Evolutionary conservation across 257 asterid genomes (phyloP).

Genomic region (Fraxinus americana): DNA sequence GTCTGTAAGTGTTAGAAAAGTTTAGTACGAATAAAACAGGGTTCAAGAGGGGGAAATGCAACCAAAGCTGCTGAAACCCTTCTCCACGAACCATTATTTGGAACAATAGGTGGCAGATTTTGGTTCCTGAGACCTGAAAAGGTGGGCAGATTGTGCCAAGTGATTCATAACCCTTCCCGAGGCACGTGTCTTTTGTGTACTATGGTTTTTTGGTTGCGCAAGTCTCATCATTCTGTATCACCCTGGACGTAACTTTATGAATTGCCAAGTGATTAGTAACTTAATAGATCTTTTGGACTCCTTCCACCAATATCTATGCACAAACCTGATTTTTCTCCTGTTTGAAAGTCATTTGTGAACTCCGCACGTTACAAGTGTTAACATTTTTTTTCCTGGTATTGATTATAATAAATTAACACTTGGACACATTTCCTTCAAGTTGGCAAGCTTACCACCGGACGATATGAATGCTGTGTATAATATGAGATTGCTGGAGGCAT

Average conservation of each 20-base stretch:
- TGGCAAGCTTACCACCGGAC: constrained; percentile 81
- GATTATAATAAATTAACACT: constrained; percentile 16
- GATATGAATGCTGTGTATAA: constrained; percentile 90
- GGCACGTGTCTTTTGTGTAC: not conserved
- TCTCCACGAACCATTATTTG: not conserved
- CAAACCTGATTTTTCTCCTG: not conserved
- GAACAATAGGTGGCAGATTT: not conserved
- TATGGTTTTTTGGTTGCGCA: not conserved
- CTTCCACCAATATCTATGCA: not conserved
- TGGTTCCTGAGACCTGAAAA: not conserved
- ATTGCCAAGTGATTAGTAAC: not conserved
- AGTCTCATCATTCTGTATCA: not conserved
- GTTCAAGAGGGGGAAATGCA: not conserved
- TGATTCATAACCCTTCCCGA: not conserved
- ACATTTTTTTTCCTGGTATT: not conserved
- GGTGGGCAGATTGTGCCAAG: not conserved
- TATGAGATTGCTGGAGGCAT: constrained; percentile 86
- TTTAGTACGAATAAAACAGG: not conserved
- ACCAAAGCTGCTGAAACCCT: not conserved
- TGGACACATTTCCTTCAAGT: constrained; percentile 43
- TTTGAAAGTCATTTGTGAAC: not conserved
- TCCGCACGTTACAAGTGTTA: not conserved
- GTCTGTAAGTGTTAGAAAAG: not conserved
- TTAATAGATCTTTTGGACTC: not conserved
- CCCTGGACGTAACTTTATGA: not conserved